Base-by-base conservation (phyloP, 2,329 filamentous ascomycete species). In the Gliomastix tumulicola region DNA sequence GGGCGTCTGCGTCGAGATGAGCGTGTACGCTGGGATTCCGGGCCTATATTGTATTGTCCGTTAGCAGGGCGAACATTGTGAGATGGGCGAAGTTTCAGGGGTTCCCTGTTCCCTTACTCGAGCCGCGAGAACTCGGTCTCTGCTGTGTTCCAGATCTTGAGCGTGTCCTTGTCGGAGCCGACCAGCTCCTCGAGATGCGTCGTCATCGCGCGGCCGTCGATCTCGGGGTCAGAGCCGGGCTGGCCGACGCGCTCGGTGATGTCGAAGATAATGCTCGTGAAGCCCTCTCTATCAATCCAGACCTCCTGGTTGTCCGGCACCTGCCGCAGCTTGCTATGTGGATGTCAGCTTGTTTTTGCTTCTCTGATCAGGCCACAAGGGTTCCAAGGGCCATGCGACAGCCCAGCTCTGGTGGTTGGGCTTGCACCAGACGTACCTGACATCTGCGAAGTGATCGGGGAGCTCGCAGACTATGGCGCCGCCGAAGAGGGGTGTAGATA, bases 301-400 rank as follows among this genome's bases (percentile, higher is more conserved):
- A 96, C 84, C 68, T 96, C 90, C 66, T 97, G 89, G 59, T 94
- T 85, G 56, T 90, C 82, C 35, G 84, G 84, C 6, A 89, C 79
- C 62, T 88, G 75, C 44, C 84, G 79, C 48, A 88, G 72, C 37
- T 74, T 73, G 63, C 83, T 87, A 43, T 36, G 22, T 16, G 18
- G 32, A n/a, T n/a, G n/a, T n/a, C n/a, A n/a, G n/a, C 30, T 12
- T 17, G 30, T 17, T 17, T 31, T 17, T 31, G 9, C 16, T 31
- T 31, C 16, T 31, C 16, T n/a, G n/a, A n/a, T n/a, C n/a, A n/a
- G n/a, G n/a, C n/a, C n/a, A n/a, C n/a, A n/a, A n/a, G n/a, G n/a
- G n/a, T n/a, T n/a, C n/a, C n/a, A n/a, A n/a, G n/a, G n/a, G n/a
- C n/a, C n/a, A n/a, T n/a, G n/a, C n/a, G n/a, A n/a, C n/a, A n/a